Evolutionary conservation across 2,329 filamentous ascomycete genomes (phyloP).

Genomic region (Botrytis fabae): DNA sequence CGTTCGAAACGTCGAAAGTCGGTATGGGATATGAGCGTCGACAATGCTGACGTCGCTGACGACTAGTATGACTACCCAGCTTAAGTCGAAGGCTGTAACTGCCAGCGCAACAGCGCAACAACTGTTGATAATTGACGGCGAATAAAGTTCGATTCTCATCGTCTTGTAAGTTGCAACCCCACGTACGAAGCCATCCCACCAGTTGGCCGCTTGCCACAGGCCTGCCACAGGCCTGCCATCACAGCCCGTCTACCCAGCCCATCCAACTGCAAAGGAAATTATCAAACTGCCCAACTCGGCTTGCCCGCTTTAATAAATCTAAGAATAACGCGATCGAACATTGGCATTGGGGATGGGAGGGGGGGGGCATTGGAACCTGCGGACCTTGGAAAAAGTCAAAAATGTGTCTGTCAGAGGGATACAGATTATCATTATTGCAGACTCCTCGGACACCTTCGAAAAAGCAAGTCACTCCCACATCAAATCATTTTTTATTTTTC

Average conservation of each 20-base stretch:
- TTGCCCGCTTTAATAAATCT: neutral
- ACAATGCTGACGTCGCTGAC: neutral
- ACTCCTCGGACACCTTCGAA: neutral
- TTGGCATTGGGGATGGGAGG: neutral
- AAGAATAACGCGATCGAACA: neutral
- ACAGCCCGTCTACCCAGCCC: neutral
- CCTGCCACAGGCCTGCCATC: slow-evolving; percentile 7
- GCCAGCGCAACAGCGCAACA: slow-evolving; percentile 14
- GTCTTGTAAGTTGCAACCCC: neutral
- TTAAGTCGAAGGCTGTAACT: neutral
- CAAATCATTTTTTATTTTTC: neutral
- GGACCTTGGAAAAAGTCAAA: neutral
- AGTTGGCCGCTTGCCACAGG: slow-evolving; percentile 9
- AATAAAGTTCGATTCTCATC: neutral
- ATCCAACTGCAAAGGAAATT: neutral
- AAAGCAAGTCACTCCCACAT: neutral
- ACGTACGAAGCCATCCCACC: slow-evolving; percentile 9
- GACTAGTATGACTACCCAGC: neutral
- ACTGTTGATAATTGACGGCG: neutral
- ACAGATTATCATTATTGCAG: neutral
- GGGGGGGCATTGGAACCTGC: neutral
- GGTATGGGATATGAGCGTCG: slow-evolving; percentile 8
- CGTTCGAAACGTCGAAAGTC: neutral
- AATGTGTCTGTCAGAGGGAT: neutral
- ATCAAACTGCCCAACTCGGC: neutral